Base-by-base conservation (phyloP, 257 asterid species). In the Striga asiatica region DNA sequence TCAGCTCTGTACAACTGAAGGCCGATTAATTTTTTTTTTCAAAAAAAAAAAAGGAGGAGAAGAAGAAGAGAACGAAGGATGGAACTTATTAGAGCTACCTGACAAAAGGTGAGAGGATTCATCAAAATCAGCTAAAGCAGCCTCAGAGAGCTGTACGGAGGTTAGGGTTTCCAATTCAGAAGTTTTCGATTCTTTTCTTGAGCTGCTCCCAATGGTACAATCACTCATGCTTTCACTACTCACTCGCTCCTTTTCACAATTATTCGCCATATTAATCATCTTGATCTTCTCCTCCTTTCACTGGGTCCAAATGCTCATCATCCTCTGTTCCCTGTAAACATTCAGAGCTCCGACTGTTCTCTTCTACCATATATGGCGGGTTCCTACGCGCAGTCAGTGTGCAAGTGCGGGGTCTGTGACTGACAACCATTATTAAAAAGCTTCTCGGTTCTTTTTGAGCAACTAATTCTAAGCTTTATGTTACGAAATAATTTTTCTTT, bases 291-390 rank as follows among this genome's bases (percentile, higher is more conserved):
- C 20, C 71, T 41, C 28, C 67, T n/a, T n/a, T 17, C 5, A 21
- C 37, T 14, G 31, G 45, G 62, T 57, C 68, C 56, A 64, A 56
- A 48, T 50, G 54, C 47, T 43, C 71, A 27, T 11, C 10, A 3
- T 22, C 52, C 28, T n/a, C n/a, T n/a, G 60, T 54, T 2, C 7
- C 67, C 23, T 10, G 17, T 5, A 14, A 35, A 66, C 66, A 68
- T 55, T 10, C 61, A 1, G 54, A 60, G 71, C 65, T 74, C 68
- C 68, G 73, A 59, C 57, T 49, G 21, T 6, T 38, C 62, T 42
- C 71, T 43, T 65, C 78, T 52, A 68, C 78, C 81, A 75, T n/a
- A n/a, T n/a, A n/a, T 74, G 71, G 71, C 39, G 69, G 70, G 62
- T 67, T 70, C 68, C 41, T 32, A 39, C 76, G 47, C 72, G 32